Conservation (phyloP, 106 monocot species). For the Acorus calamus region DNA sequence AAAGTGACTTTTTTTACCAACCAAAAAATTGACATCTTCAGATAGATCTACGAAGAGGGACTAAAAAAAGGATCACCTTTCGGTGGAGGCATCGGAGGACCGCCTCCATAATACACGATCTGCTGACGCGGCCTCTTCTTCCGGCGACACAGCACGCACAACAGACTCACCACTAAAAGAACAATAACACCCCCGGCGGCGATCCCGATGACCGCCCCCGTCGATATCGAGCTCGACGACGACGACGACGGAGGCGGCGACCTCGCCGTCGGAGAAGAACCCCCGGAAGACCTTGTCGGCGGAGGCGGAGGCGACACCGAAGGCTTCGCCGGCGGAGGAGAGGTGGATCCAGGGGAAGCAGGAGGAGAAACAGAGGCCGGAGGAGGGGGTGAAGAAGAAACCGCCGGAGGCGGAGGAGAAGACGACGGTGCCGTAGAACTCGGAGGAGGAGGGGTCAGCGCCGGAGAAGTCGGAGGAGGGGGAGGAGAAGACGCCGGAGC, state of each 20-base stretch:
- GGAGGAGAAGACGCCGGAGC: background rate
- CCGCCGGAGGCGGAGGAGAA: no score
- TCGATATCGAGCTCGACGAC: constrained; percentile 17
- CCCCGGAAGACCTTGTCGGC: constrained; percentile 4
- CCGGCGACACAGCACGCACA: constrained; percentile 22
- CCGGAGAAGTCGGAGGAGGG: background rate
- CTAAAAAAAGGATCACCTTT: constrained; percentile 21
- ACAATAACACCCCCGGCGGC: constrained; percentile 29
- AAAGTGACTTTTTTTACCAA: background rate
- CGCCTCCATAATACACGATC: constrained; percentile 11
- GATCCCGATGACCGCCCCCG: constrained; percentile 24
- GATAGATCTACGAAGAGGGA: background rate
- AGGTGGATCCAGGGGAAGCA: background rate
- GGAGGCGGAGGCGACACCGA: background rate
- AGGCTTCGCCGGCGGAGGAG: background rate
- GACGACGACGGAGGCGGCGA: constrained; percentile 10
- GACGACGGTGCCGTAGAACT: no score
- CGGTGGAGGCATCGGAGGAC: constrained; percentile 21
- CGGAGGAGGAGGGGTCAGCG: background rate
- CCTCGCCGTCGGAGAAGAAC: background rate
- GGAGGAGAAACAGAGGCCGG: background rate
- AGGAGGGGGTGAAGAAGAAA: background rate
- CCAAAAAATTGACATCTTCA: background rate
- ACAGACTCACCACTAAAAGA: constrained; percentile 17
- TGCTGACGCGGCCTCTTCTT: constrained; percentile 23